Base-by-base conservation (phyloP, 352 stramenopile genomes). In the Sclerospora graminicola region DNA sequence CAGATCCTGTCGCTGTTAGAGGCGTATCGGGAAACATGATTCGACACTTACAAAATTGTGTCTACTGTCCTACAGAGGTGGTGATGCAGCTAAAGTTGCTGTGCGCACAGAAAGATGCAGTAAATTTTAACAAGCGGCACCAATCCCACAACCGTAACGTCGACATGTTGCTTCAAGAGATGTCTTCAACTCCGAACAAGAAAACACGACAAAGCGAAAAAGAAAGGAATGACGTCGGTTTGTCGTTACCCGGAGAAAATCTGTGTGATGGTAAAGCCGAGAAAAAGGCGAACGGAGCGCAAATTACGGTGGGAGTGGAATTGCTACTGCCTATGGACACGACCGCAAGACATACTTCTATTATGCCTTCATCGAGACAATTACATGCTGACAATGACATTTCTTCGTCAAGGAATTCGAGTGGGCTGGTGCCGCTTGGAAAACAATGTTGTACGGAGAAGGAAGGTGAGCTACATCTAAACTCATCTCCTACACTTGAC, bases 21-120 rank as follows among this genome's bases (percentile, higher is more conserved):
- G 76, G 79, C 26, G 79, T 89, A 21, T 88, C 74, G 23, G 73
- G 69, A 15, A 86, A 91, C 35, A 91, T 89, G 79, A 89, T 91
- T 39, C 67, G 74, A 11, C 79, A 91, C 45, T 47, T 89, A 48
- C 71, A 91, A 36, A 82, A 85, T 33, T 91, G 79, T 53, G 40
- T 73, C 2, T 86, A 84, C 48, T 89, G 76, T 18, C 79, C 79
- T 9, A 34, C 67, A 14, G 70, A 84, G 11, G 66, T 82, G 19
- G 71, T 91, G 14, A 64, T 61, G 9, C 71, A 86, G 50, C 53
- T 91, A 15, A 71, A 79, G 9, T 45, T 72, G 38, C 23, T 84
- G 0, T 85, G 75, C 29, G 78, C 75, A 10, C 75, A 85, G 33
- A 85, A 82, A 23, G 72, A 84, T 54, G 76, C 72, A 7, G 67